Percentiles rank a stretch among this genome's conserved stretches.
phyloP scores from a whole-genome alignment of 805 yeast genomes.

The Blastobotrys americana region DNA sequence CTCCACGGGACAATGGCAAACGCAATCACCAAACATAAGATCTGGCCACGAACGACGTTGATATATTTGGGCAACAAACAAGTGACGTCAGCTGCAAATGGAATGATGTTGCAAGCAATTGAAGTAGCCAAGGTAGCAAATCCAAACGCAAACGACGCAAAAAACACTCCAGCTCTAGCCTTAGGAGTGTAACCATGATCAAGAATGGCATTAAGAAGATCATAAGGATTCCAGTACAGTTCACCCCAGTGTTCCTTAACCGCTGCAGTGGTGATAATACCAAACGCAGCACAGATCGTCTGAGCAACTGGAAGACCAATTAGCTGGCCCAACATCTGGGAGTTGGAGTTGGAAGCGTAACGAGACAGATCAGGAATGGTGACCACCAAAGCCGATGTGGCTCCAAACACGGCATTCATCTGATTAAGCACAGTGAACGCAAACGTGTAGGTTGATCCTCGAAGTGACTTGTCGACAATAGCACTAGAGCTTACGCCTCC shows the following conservation, averaged over 20 bases:
- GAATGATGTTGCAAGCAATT: conserved; percentile 39
- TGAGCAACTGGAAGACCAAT: conserved; percentile 15
- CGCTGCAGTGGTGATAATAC: conserved; percentile 42
- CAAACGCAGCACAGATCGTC: conserved; percentile 28
- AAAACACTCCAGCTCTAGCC: conserved; percentile 32
- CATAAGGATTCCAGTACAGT: conserved; percentile 43
- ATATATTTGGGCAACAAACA: conserved; percentile 51
- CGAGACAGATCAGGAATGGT: conserved; percentile 18
- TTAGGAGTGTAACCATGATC: conserved; percentile 33
- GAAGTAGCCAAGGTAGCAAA: conserved; percentile 27
- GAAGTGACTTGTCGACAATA: conserved; percentile 1
- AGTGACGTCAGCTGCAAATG: conserved; percentile 39
- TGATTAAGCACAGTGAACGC: conserved; percentile 7
- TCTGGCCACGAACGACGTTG: conserved; percentile 49
- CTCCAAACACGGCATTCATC: conserved; percentile 17
- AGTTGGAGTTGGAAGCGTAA: conserved; percentile 9
- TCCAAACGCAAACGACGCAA: conserved; percentile 17
- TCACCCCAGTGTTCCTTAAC: conserved; percentile 37
- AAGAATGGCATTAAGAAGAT: conserved; percentile 37
- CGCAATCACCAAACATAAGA: conserved; percentile 11
- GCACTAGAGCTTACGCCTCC: conserved; percentile 41
- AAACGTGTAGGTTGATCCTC: conserved; percentile 1
- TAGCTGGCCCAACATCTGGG: conserved; percentile 14
- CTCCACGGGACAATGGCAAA: conserved; percentile 34
- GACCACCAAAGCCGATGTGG: conserved; percentile 15